Evolutionary conservation across 768 basidiomycete genomes (phyloP), one percentile per base, ranked within the genome.

Genomic region (Coprinellus micaceus): DNA sequence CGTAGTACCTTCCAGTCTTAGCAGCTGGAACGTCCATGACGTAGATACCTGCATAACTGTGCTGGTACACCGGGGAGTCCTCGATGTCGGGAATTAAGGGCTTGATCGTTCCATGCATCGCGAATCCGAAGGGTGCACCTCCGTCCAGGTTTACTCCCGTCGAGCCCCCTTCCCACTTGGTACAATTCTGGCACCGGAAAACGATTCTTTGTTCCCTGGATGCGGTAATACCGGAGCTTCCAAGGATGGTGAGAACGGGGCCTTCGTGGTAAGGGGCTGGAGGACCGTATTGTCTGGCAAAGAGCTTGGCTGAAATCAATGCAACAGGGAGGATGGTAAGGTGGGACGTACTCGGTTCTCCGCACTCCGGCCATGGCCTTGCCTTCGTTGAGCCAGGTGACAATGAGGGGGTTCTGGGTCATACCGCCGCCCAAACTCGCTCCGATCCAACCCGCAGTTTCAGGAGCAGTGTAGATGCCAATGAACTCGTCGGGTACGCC

Each of bases 151-250:
- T 24, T 33, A 58, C 54, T 7, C 58, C 39, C 9, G 24, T 25
- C 7, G 58, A 39, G 4, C 58, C 58, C 4, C 52, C 52, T 13
- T 33, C 21, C 58, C 58, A 58, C 24, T 12, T 2, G 10, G 58
- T 58, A 22, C 58, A 58, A 29, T 54, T 58, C 37, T 58, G 29
- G 22, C 58, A 58, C 15, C 52, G 53, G 44, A 47, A 54, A 39
- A 50, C n/a, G 26, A 58, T 58, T 11, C 52, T 39, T 33, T 58
- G 58, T 41, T 58, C 52, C 7, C 36, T 46, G 29, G 54, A 40
- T 3, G 47, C 22, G 7, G 40, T 43, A 17, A 43, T 21, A 28
- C 52, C 58, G 15, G 58, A 58, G 33, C 29, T 39, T 24, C 52
- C 46, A 2, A 58, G 46, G 21, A 58, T 39, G 9, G 58, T 58